These are phyloP conservation scores for Thymus quinquecostatus DNA, from an alignment of 257 asterid genomes.

Conservation along the genomic window DNA sequence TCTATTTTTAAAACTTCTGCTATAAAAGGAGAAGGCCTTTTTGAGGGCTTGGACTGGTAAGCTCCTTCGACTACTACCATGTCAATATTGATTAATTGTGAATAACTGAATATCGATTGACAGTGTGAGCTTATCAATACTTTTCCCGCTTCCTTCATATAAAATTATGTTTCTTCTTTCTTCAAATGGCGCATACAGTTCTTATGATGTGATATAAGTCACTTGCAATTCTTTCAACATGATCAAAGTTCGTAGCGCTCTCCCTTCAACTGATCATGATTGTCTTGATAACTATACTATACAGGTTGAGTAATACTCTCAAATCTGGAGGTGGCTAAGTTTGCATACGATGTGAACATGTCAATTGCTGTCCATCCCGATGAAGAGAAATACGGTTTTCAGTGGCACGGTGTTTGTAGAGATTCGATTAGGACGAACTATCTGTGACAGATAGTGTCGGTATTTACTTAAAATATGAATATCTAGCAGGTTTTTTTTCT, in stretches of 20 bases:
- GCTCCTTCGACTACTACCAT: conserved; percentile 21
- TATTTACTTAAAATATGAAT: conserved; percentile 18
- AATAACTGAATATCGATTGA: background rate
- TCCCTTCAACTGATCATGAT: background rate
- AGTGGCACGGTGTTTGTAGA: conserved; percentile 33
- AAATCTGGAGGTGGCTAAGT: conserved; percentile 77
- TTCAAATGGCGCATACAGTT: background rate
- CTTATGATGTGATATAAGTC: background rate
- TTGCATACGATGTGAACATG: conserved; percentile 21
- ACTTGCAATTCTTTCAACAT: background rate
- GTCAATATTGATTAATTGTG: background rate
- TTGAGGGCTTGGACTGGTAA: conserved; percentile 95
- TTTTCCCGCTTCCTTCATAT: background rate
- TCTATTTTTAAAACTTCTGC: conserved; percentile 94
- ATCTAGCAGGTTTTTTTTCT: conserved; percentile 11
- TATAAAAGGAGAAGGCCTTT: conserved; percentile 92
- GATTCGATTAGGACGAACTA: conserved; percentile 31
- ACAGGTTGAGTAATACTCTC: conserved; percentile 90
- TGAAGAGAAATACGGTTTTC: conserved; percentile 22
- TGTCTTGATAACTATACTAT: conserved; percentile 21
- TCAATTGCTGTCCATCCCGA: conserved; percentile 21
- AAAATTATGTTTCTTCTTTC: background rate
- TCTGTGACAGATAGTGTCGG: conserved; percentile 16
- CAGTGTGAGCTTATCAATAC: background rate
- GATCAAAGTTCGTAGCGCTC: background rate